Percentiles rank a stretch among this genome's conserved stretches.
phyloP scores from a whole-genome alignment of 2,329 filamentous ascomycete genomes.

The Penicillium frequentans region DNA sequence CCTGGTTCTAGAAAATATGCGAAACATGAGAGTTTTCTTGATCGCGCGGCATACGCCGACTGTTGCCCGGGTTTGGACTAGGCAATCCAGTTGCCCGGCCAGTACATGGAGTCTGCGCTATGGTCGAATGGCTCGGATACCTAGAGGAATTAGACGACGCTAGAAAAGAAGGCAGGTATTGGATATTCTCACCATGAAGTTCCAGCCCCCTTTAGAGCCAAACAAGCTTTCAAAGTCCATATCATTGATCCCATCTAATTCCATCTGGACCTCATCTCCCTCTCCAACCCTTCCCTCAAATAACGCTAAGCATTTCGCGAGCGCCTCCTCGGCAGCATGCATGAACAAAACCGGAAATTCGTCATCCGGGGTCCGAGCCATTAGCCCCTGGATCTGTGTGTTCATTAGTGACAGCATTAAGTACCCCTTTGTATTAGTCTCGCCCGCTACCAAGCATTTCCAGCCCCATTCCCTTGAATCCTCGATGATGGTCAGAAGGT shows the following conservation, averaged over 20 bases:
- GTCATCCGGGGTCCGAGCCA: constrained; percentile 34
- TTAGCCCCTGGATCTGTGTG: constrained; percentile 47
- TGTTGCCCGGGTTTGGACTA: not conserved
- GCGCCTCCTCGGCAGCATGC: constrained; percentile 38
- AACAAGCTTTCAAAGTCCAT: constrained; percentile 26
- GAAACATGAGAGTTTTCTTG: not conserved
- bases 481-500: constrained; percentile 35
- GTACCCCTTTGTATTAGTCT: constrained; percentile 58
- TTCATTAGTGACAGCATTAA: constrained; percentile 43
- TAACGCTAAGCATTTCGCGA: constrained; percentile 23
- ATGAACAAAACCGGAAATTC: constrained; percentile 38
- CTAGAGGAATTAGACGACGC: not conserved
- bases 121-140: not conserved
- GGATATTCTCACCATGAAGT: constrained; percentile 39
- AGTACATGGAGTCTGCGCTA: not conserved
- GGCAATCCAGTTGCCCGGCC: not conserved
- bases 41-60: not conserved
- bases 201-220: constrained; percentile 41
- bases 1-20: not conserved
- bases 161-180: too few species aligned
- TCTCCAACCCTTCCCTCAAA: constrained; percentile 23
- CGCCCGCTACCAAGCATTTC: constrained; percentile 47
- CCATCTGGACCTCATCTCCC: constrained; percentile 1
- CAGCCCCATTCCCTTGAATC: constrained; percentile 46
- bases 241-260: constrained; percentile 14